Evolutionary conservation across 176 grass and related monocot genomes (phyloP).

Genomic region (Aegilops umbellulata): DNA sequence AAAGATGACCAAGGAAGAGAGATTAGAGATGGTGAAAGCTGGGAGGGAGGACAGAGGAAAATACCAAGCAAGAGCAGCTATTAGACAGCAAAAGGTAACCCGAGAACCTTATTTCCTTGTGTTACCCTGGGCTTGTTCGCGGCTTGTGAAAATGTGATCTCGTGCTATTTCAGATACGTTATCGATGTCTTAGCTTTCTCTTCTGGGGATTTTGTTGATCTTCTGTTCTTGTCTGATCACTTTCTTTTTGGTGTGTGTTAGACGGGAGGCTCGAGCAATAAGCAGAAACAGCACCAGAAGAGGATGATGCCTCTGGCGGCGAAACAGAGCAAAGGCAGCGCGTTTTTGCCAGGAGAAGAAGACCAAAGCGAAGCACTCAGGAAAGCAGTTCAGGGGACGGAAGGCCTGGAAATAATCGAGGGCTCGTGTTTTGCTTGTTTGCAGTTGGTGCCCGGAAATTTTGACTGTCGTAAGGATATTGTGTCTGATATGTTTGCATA

Average conservation of each 20-base stretch:
- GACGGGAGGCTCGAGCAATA: conserved; percentile 81
- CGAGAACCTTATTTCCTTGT: background rate
- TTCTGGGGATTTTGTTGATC: background rate
- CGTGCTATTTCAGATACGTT: background rate
- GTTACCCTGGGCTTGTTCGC: background rate
- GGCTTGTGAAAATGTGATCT: background rate
- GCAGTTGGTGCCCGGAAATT: conserved; percentile 21
- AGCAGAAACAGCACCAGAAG: conserved; percentile 86
- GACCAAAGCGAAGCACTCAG: conserved; percentile 32
- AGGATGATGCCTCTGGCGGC: conserved; percentile 76
- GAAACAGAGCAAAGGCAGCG: conserved; percentile 53
- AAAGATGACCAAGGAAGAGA: conserved; percentile 73
- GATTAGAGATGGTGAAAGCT: conserved; percentile 57
- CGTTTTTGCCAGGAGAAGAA: conserved; percentile 73
- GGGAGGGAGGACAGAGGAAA: conserved; percentile 79
- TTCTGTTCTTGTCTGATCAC: background rate
- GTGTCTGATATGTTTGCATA: background rate
- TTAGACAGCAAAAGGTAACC: conserved; percentile 78
- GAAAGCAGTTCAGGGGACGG: conserved; percentile 74
- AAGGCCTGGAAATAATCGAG: conserved; percentile 94
- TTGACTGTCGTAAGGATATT: conserved; percentile 1
- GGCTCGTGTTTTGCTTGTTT: background rate
- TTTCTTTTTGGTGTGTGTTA: conserved; percentile 8
- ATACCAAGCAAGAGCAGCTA: conserved; percentile 47
- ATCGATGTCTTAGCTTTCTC: background rate